Base-by-base conservation (phyloP, 805 yeast genomes). In the Candida maesae region DNA sequence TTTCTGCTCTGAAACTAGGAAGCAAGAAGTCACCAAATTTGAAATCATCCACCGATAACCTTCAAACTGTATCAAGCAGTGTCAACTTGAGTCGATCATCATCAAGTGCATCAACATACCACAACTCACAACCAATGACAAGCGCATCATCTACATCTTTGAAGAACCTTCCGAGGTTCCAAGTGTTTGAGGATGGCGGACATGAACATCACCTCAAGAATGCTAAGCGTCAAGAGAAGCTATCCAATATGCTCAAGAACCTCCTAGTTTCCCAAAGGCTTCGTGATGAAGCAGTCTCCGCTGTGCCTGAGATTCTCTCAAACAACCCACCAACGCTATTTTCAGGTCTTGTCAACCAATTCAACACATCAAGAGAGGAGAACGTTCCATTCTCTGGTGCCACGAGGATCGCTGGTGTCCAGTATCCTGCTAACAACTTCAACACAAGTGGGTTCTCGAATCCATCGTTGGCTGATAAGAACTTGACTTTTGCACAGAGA, bases 141-240 rank as follows among this genome's bases (percentile, higher is more conserved):
- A 33, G 19, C 16, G 26, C 34, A 27, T 41, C 42, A 9, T 20
- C 41, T 9, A 28, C 40, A 4, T 32, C 41, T 12, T 11, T 34
- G 11, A 38, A 38, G 12, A 33, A 33, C 36, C 33, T 33, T 5
- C 47, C 53, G 10, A 56, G 90, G 32, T 81, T 81, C 56, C 52
- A 66, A 16, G 63, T 80, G 55, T 64, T 67, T 36, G 87, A 80
- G 36, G 82, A 81, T 50, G 95, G 95, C 5, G 47, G 65, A 11
- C 99, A 91, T 61, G 86, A 77, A 54, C 99, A 91, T 62, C 79
- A 78, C 58, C 68, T 91, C 45, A 73, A 78, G 44, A 80, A 82
- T 33, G 81, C 91, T 7, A 82, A 79, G 58, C 69, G 95, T 51
- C 91, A 84, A 60, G 95, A 84, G 55, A 84, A 84, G 51, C 60